Conservation (phyloP, 768 basidiomycete genomes). For the Rhizopogon sp. region DNA sequence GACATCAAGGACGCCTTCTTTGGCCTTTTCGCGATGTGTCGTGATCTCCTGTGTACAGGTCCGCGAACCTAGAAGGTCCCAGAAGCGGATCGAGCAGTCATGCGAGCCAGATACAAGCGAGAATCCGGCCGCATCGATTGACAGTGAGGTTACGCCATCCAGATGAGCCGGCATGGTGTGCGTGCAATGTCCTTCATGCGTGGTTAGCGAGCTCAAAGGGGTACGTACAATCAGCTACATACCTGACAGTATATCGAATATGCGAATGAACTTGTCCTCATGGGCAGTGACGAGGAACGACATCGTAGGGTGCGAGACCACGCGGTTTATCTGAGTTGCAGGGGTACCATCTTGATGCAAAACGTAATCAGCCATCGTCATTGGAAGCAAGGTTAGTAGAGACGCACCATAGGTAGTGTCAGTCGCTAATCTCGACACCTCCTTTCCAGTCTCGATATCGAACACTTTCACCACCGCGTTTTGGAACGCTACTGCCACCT, state of each 20-base stretch:
- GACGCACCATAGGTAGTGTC: slow-evolving; percentile 53
- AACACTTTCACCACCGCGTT: slow-evolving; percentile 89
- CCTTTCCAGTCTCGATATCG: slow-evolving; percentile 85
- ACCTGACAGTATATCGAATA: slow-evolving; percentile 86
- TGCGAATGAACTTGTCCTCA: slow-evolving; percentile 89
- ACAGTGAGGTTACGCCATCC: slow-evolving; percentile 86
- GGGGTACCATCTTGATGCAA: slow-evolving; percentile 57
- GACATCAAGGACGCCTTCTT: slow-evolving; percentile 87
- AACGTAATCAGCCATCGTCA: background rate
- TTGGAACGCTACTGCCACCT: slow-evolving; percentile 87
- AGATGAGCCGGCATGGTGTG: slow-evolving; percentile 89
- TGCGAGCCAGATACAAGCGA: slow-evolving; percentile 87
- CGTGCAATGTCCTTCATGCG: slow-evolving; percentile 67
- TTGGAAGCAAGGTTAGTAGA: background rate
- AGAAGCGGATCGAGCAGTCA: slow-evolving; percentile 92
- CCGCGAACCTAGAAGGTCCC: slow-evolving; percentile 81
- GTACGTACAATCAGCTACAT: slow-evolving; percentile 17
- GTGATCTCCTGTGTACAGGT: slow-evolving; percentile 88
- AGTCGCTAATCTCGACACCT: slow-evolving; percentile 55
- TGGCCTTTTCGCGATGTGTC: slow-evolving; percentile 82
- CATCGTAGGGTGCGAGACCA: slow-evolving; percentile 89
- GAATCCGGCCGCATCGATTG: slow-evolving; percentile 83
- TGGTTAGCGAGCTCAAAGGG: slow-evolving; percentile 3
- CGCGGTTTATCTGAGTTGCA: slow-evolving; percentile 77
- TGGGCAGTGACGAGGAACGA: slow-evolving; percentile 84